These are phyloP conservation scores for Hyaloscypha bicolor DNA, from an alignment of 495 filamentous ascomycete genomes.

Conservation along the genomic window DNA sequence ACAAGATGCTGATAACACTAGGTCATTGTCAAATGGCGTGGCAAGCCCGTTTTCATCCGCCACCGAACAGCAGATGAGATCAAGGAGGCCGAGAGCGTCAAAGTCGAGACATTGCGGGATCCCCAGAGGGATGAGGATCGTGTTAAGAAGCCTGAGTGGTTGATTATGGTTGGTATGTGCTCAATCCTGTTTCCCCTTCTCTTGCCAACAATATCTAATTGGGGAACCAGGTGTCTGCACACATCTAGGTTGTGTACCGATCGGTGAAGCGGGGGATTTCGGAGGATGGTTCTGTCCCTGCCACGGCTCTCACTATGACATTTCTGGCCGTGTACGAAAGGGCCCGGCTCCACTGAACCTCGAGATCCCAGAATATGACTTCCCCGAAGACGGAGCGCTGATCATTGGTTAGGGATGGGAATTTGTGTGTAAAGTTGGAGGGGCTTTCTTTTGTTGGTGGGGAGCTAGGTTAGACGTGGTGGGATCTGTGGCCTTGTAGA, in stretches of 20 bases:
- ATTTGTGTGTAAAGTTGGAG: slow-evolving; percentile 25
- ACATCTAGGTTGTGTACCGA: slow-evolving; percentile 97
- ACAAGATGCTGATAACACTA: slow-evolving; percentile 37
- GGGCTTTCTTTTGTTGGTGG: slow-evolving; percentile 16
- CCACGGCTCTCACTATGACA: slow-evolving; percentile 99
- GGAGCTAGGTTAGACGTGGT: slow-evolving; percentile 15
- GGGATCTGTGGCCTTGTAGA: slow-evolving; percentile 26
- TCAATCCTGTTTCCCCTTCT: not conserved
- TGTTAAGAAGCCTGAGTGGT: slow-evolving; percentile 97
- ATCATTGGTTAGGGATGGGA: slow-evolving; percentile 70
- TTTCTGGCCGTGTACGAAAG: slow-evolving; percentile 94
- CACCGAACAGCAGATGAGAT: slow-evolving; percentile 92
- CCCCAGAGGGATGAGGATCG: slow-evolving; percentile 89
- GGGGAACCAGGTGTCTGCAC: slow-evolving; percentile 84
- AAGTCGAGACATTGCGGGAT: slow-evolving; percentile 81
- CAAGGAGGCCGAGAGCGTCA: slow-evolving; percentile 76
- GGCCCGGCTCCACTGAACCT: slow-evolving; percentile 96
- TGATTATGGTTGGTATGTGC: slow-evolving; percentile 90
- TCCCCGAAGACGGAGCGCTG: slow-evolving; percentile 76
- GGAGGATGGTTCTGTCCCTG: slow-evolving; percentile 99
- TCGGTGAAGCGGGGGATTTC: slow-evolving; percentile 97
- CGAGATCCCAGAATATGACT: slow-evolving; percentile 88
- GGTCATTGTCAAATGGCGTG: slow-evolving; percentile 99
- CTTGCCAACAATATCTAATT: not conserved
- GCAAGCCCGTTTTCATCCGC: slow-evolving; percentile 99